Conservation (phyloP, 2,329 filamentous ascomycete species). For the Beauveria caledonica region DNA sequence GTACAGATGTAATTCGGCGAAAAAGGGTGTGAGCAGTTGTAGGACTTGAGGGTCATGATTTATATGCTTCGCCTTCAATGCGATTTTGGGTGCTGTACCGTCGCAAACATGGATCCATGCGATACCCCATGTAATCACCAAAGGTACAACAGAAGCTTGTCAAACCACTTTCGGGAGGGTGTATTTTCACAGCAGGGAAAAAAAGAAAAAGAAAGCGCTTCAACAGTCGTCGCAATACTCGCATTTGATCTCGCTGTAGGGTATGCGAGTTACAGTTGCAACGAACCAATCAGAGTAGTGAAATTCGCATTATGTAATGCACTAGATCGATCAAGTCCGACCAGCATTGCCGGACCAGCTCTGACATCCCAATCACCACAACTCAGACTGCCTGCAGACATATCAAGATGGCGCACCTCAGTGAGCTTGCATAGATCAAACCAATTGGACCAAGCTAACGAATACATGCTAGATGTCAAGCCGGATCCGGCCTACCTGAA, state of each 20-base stretch:
- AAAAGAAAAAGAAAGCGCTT: too few species aligned
- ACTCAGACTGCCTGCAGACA: slow-evolving; percentile 17
- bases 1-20: too few species aligned
- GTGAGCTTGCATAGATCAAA: slow-evolving; percentile 18
- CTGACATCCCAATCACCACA: slow-evolving; percentile 19
- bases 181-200: too few species aligned
- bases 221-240: neutral
- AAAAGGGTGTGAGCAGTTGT: too few species aligned
- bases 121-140: too few species aligned
- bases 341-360: slow-evolving; percentile 16
- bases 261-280: neutral
- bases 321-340: neutral
- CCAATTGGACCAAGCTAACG: slow-evolving; percentile 19
- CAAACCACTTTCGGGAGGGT: too few species aligned
- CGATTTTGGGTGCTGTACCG: too few species aligned
- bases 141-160: too few species aligned
- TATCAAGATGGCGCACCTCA: slow-evolving; percentile 32
- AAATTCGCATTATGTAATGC: slow-evolving; percentile 15
- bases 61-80: fast-evolving
- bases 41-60: too few species aligned
- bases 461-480: slow-evolving; percentile 27
- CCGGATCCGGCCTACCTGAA: slow-evolving; percentile 35
- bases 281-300: neutral
- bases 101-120: too few species aligned
- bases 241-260: neutral